Evolutionary conservation across 1,284 basidiomycete species (phyloP).

Genomic region (Ganoderma sinense): DNA sequence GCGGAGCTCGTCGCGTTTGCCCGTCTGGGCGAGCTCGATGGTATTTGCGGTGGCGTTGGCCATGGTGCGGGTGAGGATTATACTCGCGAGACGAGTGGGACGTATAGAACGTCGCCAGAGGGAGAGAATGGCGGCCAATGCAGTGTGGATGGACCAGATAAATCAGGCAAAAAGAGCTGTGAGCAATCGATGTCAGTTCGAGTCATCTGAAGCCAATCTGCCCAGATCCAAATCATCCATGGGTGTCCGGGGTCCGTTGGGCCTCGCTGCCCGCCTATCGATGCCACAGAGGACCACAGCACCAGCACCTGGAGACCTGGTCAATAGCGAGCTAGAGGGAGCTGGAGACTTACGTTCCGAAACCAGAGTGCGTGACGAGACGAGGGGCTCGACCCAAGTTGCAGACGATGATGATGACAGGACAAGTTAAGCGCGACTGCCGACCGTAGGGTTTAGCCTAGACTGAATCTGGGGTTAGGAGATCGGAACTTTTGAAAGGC

Average conservation of each 20-base stretch:
- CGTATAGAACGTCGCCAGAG: constrained; percentile 35
- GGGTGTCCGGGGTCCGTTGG: constrained; percentile 15
- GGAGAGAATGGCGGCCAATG: constrained; percentile 35
- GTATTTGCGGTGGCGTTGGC: constrained; percentile 38
- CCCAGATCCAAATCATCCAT: constrained; percentile 6
- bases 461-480: constrained; percentile 5
- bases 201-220: constrained; percentile 25
- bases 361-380: background rate
- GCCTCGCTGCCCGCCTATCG: background rate
- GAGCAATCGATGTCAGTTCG: constrained; percentile 33
- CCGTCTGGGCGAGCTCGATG: constrained; percentile 72
- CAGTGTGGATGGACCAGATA: constrained; percentile 22
- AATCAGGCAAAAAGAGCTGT: constrained; percentile 22
- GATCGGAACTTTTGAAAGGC: background rate
- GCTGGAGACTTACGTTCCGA: background rate
- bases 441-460: constrained; percentile 1
- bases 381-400: background rate
- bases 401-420: background rate
- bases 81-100: constrained; percentile 33
- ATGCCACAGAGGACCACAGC: background rate
- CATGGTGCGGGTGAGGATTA: constrained; percentile 23
- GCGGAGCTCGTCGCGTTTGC: constrained; percentile 90
- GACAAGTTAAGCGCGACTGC: background rate
- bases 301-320: background rate
- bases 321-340: background rate